Evolutionary conservation across 2,329 filamentous ascomycete species (phyloP).

Genomic region (Fusarium sp.): DNA sequence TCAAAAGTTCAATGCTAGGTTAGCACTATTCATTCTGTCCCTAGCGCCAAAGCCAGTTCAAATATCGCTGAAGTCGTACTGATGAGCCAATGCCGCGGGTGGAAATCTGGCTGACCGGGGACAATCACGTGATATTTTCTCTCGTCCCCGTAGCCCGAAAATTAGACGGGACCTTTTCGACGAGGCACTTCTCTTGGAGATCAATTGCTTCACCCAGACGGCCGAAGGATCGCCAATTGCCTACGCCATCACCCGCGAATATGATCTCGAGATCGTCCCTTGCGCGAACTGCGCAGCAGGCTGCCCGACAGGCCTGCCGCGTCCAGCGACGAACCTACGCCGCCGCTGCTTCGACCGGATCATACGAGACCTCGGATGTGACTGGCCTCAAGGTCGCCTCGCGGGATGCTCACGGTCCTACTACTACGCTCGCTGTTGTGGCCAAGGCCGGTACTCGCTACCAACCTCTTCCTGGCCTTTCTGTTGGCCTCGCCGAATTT

Average conservation of each 20-base stretch:
- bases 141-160: constrained; percentile 50
- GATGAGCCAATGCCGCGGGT: constrained; percentile 40
- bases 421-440: constrained; percentile 89
- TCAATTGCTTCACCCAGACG: constrained; percentile 53
- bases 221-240: constrained; percentile 60
- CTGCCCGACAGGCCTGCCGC: constrained; percentile 65
- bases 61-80: constrained; percentile 25
- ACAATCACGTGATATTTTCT: constrained; percentile 49
- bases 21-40: constrained; percentile 27
- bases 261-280: constrained; percentile 72
- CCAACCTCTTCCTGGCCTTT: constrained; percentile 87
- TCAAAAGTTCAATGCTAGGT: background rate
- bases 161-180: constrained; percentile 56
- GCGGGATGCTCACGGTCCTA: constrained; percentile 87
- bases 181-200: constrained; percentile 55
- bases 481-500: constrained; percentile 91
- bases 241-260: constrained; percentile 64
- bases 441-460: constrained; percentile 95
- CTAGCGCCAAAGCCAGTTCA: constrained; percentile 5
- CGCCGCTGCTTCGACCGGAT: constrained; percentile 72
- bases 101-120: constrained; percentile 43
- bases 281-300: constrained; percentile 66
- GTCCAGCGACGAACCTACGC: constrained; percentile 66
- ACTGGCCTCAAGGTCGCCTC: constrained; percentile 92
- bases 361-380: constrained; percentile 87